These are phyloP conservation scores for Colletotrichum ledebouriae DNA, from an alignment of 2,329 filamentous ascomycete genomes.

Conservation along the genomic window DNA sequence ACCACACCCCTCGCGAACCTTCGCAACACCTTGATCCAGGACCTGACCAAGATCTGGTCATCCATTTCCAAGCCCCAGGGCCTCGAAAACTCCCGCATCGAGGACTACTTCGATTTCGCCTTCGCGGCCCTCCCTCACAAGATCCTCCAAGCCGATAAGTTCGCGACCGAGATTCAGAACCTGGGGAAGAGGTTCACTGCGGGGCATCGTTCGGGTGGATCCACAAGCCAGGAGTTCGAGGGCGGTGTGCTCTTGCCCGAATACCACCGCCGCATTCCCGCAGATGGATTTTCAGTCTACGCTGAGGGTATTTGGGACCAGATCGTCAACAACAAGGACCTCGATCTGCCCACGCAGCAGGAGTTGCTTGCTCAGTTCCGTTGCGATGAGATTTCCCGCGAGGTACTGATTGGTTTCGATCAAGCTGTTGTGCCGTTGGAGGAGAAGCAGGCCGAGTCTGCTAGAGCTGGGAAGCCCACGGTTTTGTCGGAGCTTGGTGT, in stretches of 20 bases:
- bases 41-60: conserved; percentile 92
- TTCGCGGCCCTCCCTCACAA: conserved; percentile 97
- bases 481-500: conserved; percentile 82
- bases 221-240: conserved; percentile 75
- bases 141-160: conserved; percentile 93
- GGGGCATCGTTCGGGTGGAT: conserved; percentile 79
- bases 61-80: conserved; percentile 92
- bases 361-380: conserved; percentile 96
- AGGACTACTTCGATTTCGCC: conserved; percentile 98
- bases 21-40: conserved; percentile 89
- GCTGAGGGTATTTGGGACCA: conserved; percentile 97
- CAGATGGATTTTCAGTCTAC: conserved; percentile 96
- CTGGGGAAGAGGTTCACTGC: conserved; percentile 86
- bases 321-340: conserved; percentile 98
- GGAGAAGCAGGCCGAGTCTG: conserved; percentile 82
- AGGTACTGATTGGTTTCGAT: conserved; percentile 89
- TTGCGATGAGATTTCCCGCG: conserved; percentile 95
- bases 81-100: conserved; percentile 88
- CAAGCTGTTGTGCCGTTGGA: conserved; percentile 85
- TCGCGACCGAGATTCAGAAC: conserved; percentile 82
- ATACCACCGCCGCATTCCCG: conserved; percentile 95
- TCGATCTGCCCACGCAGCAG: conserved; percentile 96
- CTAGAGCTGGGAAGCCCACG: conserved; percentile 77
- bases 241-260: conserved; percentile 91
- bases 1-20: conserved; percentile 92